These are phyloP conservation scores for Omphalotus guepiniiformis DNA, from an alignment of 768 basidiomycete genomes.

Conservation along the genomic window DNA sequence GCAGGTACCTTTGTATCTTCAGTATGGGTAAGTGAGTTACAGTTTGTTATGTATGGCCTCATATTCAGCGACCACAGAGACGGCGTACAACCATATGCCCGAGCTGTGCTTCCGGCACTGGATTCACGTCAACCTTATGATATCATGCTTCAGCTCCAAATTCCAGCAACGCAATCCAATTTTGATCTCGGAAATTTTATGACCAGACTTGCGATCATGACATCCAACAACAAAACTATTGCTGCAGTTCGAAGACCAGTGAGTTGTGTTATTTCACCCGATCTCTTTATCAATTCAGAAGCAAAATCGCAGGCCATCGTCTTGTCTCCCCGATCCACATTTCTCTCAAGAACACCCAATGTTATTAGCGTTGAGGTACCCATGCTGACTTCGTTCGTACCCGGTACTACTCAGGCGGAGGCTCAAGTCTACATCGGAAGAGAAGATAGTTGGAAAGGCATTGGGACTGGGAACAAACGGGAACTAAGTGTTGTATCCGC, in stretches of 20 bases:
- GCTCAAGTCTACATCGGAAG: slow-evolving; percentile 75
- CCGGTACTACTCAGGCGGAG: slow-evolving; percentile 41
- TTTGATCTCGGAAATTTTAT: slow-evolving; percentile 83
- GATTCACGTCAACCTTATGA: slow-evolving; percentile 69
- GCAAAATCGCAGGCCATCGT: slow-evolving; percentile 49
- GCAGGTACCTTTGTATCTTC: slow-evolving; percentile 64
- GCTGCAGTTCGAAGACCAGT: slow-evolving; percentile 61
- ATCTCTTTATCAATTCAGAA: slow-evolving; percentile 9
- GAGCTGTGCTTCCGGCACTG: slow-evolving; percentile 45
- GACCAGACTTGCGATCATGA: slow-evolving; percentile 58
- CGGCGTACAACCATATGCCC: slow-evolving; percentile 59
- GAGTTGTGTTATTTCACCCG: slow-evolving; percentile 10
- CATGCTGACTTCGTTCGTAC: slow-evolving; percentile 51
- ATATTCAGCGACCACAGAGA: slow-evolving; percentile 41
- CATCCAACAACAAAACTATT: slow-evolving; percentile 61
- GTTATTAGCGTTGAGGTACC: slow-evolving; percentile 48
- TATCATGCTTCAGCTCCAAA: slow-evolving; percentile 57
- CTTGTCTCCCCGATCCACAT: slow-evolving; percentile 37
- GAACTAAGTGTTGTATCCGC: slow-evolving; percentile 69
- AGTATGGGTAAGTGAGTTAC: slow-evolving; percentile 64
- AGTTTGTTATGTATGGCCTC: neutral
- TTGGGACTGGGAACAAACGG: slow-evolving; percentile 67
- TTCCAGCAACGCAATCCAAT: slow-evolving; percentile 67
- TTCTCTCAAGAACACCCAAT: slow-evolving; percentile 36
- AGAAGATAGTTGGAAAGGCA: slow-evolving; percentile 62